Base-by-base conservation (phyloP, 108 stramenopile species). In the Epithemia pelagica region DNA sequence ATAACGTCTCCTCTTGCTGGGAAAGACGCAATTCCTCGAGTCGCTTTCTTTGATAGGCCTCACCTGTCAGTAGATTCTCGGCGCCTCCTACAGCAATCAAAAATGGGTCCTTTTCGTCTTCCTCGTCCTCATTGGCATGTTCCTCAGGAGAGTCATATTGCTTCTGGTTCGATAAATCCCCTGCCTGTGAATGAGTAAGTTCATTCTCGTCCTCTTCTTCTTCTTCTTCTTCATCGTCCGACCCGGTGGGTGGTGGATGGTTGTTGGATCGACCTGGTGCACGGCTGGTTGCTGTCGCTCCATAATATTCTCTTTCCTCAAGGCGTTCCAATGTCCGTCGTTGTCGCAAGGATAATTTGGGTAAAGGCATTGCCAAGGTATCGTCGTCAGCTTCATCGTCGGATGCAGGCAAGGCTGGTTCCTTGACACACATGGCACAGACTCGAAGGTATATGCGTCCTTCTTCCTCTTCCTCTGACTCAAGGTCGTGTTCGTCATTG, bases 61-160 rank as follows among this genome's bases (percentile, higher is more conserved):
- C 83, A 5, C 91, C 91, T 20, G 86, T 84, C 0, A 90, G 64
- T 25, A 87, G 63, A 58, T 82, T 84, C 26, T 81, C 86, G 23
- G 81, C 79, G 1, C 88, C 91, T n/a, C 91, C 88, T 30, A 86
- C 75, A 8, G 91, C 91, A 58, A 77, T 65, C 20, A 92, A 70
- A 75, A 92, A 90, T 21, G 91, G 91, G 66, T 94, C 92, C 10
- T 89, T 81, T 37, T 75, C 78, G 61, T 56, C 56, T 7, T 29
- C 21, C 3, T 67, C 66, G 37, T 69, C 15, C 59, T 66, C 67
- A 7, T 18, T 61, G 56, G 68, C 61, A 0, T 54, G 37, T 1
- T 71, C 62, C 30, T 70, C 74, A 27, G 20, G n/a, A n/a, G n/a
- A n/a, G n/a, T n/a, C n/a, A n/a, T n/a, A n/a, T 15, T 10, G 5